Conservation (phyloP, 1,284 basidiomycete species). For the Boletus semigastroideus region DNA sequence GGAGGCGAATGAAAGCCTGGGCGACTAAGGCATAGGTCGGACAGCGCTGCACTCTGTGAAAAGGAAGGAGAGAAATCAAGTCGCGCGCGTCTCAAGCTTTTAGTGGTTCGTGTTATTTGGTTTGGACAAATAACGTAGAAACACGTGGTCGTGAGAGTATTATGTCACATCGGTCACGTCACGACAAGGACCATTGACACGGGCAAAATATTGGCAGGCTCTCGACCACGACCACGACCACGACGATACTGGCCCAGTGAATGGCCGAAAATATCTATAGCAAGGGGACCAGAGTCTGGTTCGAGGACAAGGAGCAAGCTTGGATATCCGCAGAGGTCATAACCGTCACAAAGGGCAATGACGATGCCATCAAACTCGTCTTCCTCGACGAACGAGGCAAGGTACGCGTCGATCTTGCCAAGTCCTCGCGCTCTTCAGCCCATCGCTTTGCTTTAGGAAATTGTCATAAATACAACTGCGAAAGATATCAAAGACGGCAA, state of each 20-base stretch:
- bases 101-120: constrained; percentile 25
- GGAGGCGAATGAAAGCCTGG: constrained; percentile 29
- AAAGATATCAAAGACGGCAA: constrained; percentile 76
- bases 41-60: constrained; percentile 15
- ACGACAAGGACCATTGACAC: constrained; percentile 5
- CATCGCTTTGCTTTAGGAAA: constrained; percentile 54
- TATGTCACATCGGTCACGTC: constrained; percentile 28
- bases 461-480: constrained; percentile 71
- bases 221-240: constrained; percentile 17
- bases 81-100: constrained; percentile 10
- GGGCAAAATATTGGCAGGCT: neutral
- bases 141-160: constrained; percentile 25
- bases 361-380: constrained; percentile 73
- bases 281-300: constrained; percentile 85
- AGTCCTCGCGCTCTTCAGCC: constrained; percentile 10
- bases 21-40: constrained; percentile 29
- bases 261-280: constrained; percentile 88
- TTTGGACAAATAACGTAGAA: constrained; percentile 24
- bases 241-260: constrained; percentile 27
- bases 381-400: constrained; percentile 87
- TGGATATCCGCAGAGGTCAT: constrained; percentile 90
- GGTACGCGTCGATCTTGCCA: constrained; percentile 43
- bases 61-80: neutral
- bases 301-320: constrained; percentile 88
- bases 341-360: constrained; percentile 56